Evolutionary conservation across 140 eudicot species (phyloP), one percentile per base, ranked within the genome.

Genomic region (Ambrosia hybrid): DNA sequence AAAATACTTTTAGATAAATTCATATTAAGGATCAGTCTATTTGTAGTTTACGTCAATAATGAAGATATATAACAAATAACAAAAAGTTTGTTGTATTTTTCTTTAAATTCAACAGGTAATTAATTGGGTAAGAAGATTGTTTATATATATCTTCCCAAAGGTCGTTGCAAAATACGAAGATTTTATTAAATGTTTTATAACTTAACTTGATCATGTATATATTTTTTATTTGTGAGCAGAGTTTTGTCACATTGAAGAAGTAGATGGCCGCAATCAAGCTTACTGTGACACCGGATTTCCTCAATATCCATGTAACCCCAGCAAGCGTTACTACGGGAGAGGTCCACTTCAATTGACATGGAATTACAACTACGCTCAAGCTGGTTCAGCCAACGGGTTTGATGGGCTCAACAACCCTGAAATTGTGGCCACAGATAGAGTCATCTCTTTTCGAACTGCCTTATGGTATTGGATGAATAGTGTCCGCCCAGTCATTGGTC

Each of bases 301-400:
- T 17, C 77, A 76, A 43, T 85, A 74, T 17, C 90, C 87, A 2
- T 85, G 87, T 39, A 68, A 60, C 15, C 65, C 81, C 5, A 51
- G 11, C 76, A 82, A 79, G 55, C 72, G 83, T 10, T 85, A 82
- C 64, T 76, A 82, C 7, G 90, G 89, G 3, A 53, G 87, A 75
- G 90, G 90, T 26, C 83, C 90, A 0, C 41, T 85, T 11, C 87
- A 79, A 57, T 64, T 85, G 30, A 57, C 87, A 1, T 79, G 87
- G 85, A 82, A 85, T 52, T 85, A 7, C 72, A 85, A 85, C 77
- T 85, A 85, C 26, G 91, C 82, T 17, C 73, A 78, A 11, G 87
- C 87, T 0, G 87, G 91, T 14, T 2, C 4, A 0, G 60, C 68
- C 66, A 85, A 78, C 1, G 84, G 86, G 21, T 82, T 82, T 12